phyloP scores from a whole-genome alignment of 1,284 basidiomycete genomes.

The Moesziomyces globuligerus region DNA sequence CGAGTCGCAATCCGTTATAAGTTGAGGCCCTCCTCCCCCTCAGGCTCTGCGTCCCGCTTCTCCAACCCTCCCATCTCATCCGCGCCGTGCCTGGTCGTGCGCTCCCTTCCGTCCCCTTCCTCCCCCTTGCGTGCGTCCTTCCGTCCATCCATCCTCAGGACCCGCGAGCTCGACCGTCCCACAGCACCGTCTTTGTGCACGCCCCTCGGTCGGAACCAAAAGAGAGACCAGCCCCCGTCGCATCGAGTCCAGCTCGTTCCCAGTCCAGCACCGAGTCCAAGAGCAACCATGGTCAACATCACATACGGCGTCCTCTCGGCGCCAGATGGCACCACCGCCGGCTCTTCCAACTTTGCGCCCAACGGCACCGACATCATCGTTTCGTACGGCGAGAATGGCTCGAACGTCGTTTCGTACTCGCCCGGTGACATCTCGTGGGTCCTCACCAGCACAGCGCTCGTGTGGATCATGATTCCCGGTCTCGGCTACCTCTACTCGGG shows the following conservation, averaged over 20 bases:
- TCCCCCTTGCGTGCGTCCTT: slow-evolving; percentile 65
- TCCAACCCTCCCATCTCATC: slow-evolving; percentile 64
- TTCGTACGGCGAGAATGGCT: slow-evolving; percentile 50
- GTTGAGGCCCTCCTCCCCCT: slow-evolving; percentile 61
- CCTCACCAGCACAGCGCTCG: slow-evolving; percentile 80
- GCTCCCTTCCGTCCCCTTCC: slow-evolving; percentile 11
- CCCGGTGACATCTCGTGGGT: slow-evolving; percentile 69
- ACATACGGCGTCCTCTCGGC: slow-evolving; percentile 45
- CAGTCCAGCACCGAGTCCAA: too few relatives aligned
- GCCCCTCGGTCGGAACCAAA: too few relatives aligned
- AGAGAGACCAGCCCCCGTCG: too few relatives aligned
- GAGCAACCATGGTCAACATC: slow-evolving; percentile 55
- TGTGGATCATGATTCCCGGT: slow-evolving; percentile 76
- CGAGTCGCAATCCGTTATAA: too few relatives aligned
- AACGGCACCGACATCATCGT: slow-evolving; percentile 63
- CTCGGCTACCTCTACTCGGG: slow-evolving; percentile 85
- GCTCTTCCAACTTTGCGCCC: slow-evolving; percentile 15
- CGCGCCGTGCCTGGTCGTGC: background rate
- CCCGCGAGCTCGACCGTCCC: background rate
- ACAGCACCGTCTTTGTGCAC: background rate
- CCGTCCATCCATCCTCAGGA: slow-evolving; percentile 58
- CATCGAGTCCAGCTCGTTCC: too few relatives aligned
- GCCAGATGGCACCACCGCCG: slow-evolving; percentile 20
- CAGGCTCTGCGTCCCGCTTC: slow-evolving; percentile 74
- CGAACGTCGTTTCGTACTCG: slow-evolving; percentile 46